A percentile compares a stretch with the other conserved stretches of the same genome.
Evolutionary conservation across 768 basidiomycete genomes (phyloP).

Genomic region (Flagelloscypha sp.): DNA sequence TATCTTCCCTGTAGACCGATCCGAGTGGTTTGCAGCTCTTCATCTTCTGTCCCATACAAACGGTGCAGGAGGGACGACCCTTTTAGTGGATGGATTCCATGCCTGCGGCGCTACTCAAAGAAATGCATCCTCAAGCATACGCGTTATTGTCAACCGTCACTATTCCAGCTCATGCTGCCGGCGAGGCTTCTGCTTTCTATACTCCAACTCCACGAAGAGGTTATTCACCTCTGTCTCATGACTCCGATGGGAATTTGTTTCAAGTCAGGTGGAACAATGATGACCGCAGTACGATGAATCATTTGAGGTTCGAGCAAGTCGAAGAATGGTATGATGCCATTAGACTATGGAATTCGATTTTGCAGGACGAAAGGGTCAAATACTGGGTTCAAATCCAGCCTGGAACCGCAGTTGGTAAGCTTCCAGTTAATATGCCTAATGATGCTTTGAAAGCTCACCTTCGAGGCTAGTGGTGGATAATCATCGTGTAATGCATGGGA

Average conservation of each 20-base stretch:
- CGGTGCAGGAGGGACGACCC: constrained; percentile 76
- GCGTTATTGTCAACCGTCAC: constrained; percentile 55
- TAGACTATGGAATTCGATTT: constrained; percentile 62
- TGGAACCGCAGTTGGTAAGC: constrained; percentile 78
- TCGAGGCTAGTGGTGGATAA: constrained; percentile 78
- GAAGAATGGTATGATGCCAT: constrained; percentile 87
- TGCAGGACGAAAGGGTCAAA: constrained; percentile 77
- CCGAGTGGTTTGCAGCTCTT: constrained; percentile 95
- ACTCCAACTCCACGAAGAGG: constrained; percentile 47
- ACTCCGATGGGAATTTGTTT: constrained; percentile 51
- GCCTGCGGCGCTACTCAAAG: constrained; percentile 72
- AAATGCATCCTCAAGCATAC: constrained; percentile 66
- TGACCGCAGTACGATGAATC: constrained; percentile 76
- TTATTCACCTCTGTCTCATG: constrained; percentile 69
- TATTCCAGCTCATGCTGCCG: constrained; percentile 84
- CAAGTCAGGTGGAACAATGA: constrained; percentile 94
- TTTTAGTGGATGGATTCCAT: constrained; percentile 96
- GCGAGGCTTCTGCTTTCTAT: constrained; percentile 54
- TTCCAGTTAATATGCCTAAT: background rate
- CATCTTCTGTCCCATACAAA: constrained; percentile 81
- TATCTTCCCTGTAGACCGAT: constrained; percentile 56
- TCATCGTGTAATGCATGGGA: constrained; percentile 88
- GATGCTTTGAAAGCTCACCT: background rate
- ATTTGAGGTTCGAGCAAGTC: constrained; percentile 49
- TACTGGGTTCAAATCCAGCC: constrained; percentile 88